These are phyloP conservation scores for Phalaenopsis aphrodite DNA, from an alignment of 106 monocot genomes.

Conservation along the genomic window DNA sequence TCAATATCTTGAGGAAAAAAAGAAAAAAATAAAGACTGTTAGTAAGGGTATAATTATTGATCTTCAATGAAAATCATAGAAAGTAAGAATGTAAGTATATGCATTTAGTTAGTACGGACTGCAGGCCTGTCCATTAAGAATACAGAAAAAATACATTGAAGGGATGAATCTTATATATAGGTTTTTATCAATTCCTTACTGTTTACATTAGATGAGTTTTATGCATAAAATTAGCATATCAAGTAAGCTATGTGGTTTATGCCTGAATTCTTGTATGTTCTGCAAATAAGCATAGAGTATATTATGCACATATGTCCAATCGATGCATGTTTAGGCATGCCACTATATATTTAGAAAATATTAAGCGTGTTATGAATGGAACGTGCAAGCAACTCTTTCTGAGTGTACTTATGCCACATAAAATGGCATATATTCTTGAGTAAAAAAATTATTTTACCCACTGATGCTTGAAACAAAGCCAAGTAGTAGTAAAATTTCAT, in stretches of 20 bases:
- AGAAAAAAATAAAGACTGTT: slow-evolving; percentile 4
- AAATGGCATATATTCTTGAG: not conserved
- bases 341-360: not conserved
- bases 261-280: not conserved
- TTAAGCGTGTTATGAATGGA: not conserved
- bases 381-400: not conserved
- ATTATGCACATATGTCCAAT: not conserved
- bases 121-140: not conserved
- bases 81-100: not conserved
- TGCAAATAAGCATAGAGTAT: not conserved
- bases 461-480: not conserved
- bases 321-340: no score
- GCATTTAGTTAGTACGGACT: not conserved
- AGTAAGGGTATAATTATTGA: not conserved
- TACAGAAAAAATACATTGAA: not conserved
- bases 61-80: not conserved
- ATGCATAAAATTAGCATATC: no score
- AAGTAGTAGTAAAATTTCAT: not conserved
- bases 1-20: slow-evolving; percentile 58
- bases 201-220: not conserved
- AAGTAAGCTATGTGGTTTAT: not conserved
- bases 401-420: not conserved
- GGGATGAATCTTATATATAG: not conserved
- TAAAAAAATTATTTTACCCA: not conserved
- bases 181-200: not conserved